Evolutionary conservation across 495 filamentous ascomycete genomes (phyloP), one percentile per base, ranked within the genome.

Genomic region (Immersiella caudata): DNA sequence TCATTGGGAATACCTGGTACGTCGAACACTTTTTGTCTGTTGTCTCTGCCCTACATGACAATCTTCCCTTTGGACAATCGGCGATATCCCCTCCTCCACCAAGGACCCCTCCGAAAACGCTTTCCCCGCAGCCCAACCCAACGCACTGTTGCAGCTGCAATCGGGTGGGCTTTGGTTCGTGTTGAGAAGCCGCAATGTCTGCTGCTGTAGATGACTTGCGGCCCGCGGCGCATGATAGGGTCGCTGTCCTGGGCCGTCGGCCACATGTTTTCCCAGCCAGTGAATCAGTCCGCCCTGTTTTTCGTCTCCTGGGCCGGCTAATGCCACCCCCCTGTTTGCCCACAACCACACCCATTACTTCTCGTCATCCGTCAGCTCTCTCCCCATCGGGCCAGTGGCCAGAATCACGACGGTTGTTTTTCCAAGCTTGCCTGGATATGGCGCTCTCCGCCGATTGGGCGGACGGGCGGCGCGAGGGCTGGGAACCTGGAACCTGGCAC

Each of bases 1-100:
- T 87, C 52, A 82, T 98, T 66, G 95, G 95, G 35, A 99, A 97
- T 80, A 92, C 92, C 60, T 99, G 95, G 95, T 97, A 89, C 81
- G 92, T 58, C 18, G 25, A 60, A 68, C 27, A 66, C 62, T 69
- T 68, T n/a, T 36, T 58, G 62, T 36, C 68, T n/a, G 26, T 1
- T 57, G 67, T 66, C 35, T 66, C 50, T 63, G 68, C 70, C 68
- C 50, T 62, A 8, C n/a, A 24, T 35, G 49, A 35, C 16, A 26
- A 20, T 51, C 58, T 52, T 51, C 58, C 40, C 27, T 29, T 54
- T 64, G 8, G 52, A 14, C 52, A 55, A 24, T 62, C 36, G 36
- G 29, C 51, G 67, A 36, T 67, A 1, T 49, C 35, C 14, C 21
- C 24, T 24, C 9, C 59, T 35, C 59, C 59, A 21, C 9, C 33